A percentile compares a stretch with the other conserved stretches of the same genome.
Conservation (phyloP, 495 filamentous ascomycete genomes). For the Penicillium lagena region DNA sequence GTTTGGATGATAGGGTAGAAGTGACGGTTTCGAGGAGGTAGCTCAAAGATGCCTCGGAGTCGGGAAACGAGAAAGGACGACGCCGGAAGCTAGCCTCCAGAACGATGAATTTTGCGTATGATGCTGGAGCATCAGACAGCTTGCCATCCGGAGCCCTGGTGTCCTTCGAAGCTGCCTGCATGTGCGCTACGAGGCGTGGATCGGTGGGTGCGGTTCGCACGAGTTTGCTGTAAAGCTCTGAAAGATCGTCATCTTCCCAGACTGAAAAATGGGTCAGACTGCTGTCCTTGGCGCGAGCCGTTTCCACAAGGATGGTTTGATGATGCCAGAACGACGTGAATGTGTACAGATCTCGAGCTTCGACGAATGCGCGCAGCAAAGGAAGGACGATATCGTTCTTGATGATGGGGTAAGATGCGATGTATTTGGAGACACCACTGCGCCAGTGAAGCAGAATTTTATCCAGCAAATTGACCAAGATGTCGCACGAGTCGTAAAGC, state of each 20-base stretch:
- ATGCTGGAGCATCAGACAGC: constrained; percentile 19
- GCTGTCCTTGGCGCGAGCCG: constrained; percentile 23
- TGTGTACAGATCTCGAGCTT: constrained; percentile 55
- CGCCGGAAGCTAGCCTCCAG: constrained; percentile 31
- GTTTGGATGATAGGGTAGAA: constrained; percentile 28
- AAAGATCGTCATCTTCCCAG: constrained; percentile 61
- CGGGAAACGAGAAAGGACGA: constrained; percentile 14
- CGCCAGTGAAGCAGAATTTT: constrained; percentile 35
- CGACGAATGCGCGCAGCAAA: constrained; percentile 55
- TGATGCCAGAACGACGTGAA: constrained; percentile 64
- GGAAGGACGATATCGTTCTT: constrained; percentile 45
- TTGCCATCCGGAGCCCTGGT: constrained; percentile 22
- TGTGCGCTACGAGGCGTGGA: constrained; percentile 22
- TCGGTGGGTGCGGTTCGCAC: constrained; percentile 29
- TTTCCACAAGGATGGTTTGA: constrained; percentile 47
- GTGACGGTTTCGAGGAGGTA: constrained; percentile 21
- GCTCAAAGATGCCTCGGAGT: constrained; percentile 18
- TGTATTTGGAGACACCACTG: constrained; percentile 1
- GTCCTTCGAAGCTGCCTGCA: constrained; percentile 24
- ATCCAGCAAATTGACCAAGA: constrained; percentile 36
- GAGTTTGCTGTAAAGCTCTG: constrained; percentile 30
- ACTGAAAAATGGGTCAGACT: constrained; percentile 27
- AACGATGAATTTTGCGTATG: constrained; percentile 34
- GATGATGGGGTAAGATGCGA: constrained; percentile 22
- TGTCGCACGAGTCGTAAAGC: constrained; percentile 29